Percentiles rank a stretch among this genome's conserved stretches.
phyloP scores from a whole-genome alignment of 1,284 basidiomycete genomes.

The Cronartium quercuum region DNA sequence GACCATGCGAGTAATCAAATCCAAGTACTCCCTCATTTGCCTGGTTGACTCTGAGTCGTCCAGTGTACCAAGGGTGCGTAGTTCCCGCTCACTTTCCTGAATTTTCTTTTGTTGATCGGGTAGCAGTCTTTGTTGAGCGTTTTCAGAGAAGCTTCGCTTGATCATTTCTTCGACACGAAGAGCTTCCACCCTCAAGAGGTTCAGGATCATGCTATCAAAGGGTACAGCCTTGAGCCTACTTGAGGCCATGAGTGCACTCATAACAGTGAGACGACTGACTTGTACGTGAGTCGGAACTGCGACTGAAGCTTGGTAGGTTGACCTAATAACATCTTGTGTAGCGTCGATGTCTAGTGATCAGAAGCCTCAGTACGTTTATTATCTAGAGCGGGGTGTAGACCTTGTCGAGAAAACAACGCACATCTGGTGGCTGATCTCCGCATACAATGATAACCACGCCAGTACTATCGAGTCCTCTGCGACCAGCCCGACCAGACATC shows the following conservation, averaged over 20 bases:
- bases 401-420: conserved; percentile 49
- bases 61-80: conserved; percentile 64
- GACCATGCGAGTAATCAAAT: conserved; percentile 64
- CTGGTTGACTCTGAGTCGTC: conserved; percentile 51
- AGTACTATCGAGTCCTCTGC: conserved; percentile 87
- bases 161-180: conserved; percentile 99
- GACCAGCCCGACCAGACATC: conserved; percentile 96
- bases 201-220: conserved; percentile 72
- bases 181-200: conserved; percentile 90
- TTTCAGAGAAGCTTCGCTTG: conserved; percentile 97
- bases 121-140: conserved; percentile 81
- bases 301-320: conserved; percentile 85
- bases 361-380: neutral
- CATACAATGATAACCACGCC: conserved; percentile 91
- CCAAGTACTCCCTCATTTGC: conserved; percentile 67
- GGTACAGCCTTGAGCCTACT: neutral
- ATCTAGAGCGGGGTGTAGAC: no score
- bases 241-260: neutral
- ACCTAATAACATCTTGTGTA: conserved; percentile 89
- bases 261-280: conserved; percentile 48
- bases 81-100: conserved; percentile 67
- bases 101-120: conserved; percentile 90
- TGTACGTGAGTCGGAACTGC: conserved; percentile 96
- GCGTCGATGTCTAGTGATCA: conserved; percentile 58
- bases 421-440: conserved; percentile 74